Base-by-base conservation (phyloP, 2,329 filamentous ascomycete species). In the Cladosporium sp. region DNA sequence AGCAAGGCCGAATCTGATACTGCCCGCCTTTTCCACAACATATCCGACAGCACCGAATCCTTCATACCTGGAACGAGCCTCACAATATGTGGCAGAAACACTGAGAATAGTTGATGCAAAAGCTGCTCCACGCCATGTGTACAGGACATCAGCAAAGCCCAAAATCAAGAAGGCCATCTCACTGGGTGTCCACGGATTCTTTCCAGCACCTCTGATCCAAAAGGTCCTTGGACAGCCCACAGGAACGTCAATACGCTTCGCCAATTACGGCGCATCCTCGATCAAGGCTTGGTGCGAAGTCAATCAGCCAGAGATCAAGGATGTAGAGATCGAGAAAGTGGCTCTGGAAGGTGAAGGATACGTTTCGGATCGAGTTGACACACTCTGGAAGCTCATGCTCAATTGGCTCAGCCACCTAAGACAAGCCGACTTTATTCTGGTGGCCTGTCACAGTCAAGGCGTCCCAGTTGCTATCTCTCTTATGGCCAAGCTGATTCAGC, bases 391-490 rank as follows among this genome's bases (percentile, higher is more conserved):
- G 73, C 80, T 97, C 9, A 79, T 99, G 56, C 80, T 97, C 25
- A 97, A 97, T 71, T 96, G 91, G 90, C 90, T 97, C 62, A 91
- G 96, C 36, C 87, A 93, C 62, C 88, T 99, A 32, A 86, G 90
- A 52, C 83, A 83, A 54, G 92, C 94, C 0, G 94, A 99, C 73
- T 87, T 97, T 60, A 87, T 99, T 40, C 74, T 99, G 37, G 78
- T 99, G n/a, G 91, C 91, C 2, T 96, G 91, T 60, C 94, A 99
- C 72, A 96, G 91, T 2, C 94, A 99, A 72, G 94, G 94, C 20
- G 94, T 97, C 0, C 94, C 94, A 0, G 94, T 99, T 0, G 88
- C 89, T 5, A 83, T 96, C 59, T 97, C 97, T 86, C 80, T 99
- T 3, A 80, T 97, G 4, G 91, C 92, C 4, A 97, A 96, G 72